A percentile compares a stretch with the other conserved stretches of the same genome.
Conservation (phyloP, 2,329 filamentous ascomycete genomes). For the Trichoderma hamatum region DNA sequence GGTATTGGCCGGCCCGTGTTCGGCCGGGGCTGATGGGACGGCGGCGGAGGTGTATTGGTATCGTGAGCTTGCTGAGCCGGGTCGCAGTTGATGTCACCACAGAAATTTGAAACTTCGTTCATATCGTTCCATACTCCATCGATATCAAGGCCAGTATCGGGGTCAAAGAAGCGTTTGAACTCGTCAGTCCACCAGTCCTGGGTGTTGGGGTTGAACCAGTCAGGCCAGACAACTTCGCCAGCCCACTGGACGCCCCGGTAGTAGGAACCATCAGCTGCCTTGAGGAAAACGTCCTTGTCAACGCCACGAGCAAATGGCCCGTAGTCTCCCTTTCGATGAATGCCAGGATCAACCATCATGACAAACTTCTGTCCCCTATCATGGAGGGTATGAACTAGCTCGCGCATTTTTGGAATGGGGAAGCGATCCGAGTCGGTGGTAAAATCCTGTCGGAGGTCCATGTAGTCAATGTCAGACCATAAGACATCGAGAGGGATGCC, state of each 20-base stretch:
- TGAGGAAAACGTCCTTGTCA: conserved; percentile 52
- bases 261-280: conserved; percentile 56
- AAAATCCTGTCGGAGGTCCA: conserved; percentile 60
- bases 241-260: conserved; percentile 77
- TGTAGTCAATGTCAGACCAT: conserved; percentile 76
- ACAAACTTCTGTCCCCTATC: conserved; percentile 68
- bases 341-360: conserved; percentile 75
- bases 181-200: conserved; percentile 71
- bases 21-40: conserved; percentile 63
- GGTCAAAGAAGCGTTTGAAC: conserved; percentile 66
- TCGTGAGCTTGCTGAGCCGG: conserved; percentile 33
- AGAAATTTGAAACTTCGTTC: conserved; percentile 50
- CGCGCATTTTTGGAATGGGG: conserved; percentile 62
- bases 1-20: conserved; percentile 65
- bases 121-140: conserved; percentile 79
- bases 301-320: conserved; percentile 46
- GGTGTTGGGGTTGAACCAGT: conserved; percentile 72
- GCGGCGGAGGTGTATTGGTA: conserved; percentile 51
- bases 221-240: conserved; percentile 70
- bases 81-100: conserved; percentile 36
- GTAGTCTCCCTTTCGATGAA: conserved; percentile 55
- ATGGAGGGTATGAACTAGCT: conserved; percentile 69
- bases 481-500: conserved; percentile 73
- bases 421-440: conserved; percentile 70
- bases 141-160: conserved; percentile 68